Evolutionary conservation across 352 stramenopile species (phyloP).

Genomic region (Thraustotheca clavata): DNA sequence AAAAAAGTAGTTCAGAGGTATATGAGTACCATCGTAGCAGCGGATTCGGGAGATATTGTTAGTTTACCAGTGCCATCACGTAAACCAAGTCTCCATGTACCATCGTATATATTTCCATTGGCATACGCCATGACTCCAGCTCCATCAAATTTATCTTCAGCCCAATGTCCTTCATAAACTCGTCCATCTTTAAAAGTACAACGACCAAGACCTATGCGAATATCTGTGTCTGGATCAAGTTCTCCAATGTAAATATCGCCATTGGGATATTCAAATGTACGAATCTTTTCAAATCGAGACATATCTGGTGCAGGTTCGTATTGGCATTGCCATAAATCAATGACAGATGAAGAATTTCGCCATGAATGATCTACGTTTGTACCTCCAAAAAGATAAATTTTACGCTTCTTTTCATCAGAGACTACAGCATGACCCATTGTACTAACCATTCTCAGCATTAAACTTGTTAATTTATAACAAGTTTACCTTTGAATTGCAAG

Average conservation of each 20-base stretch:
- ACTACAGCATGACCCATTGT: constrained; percentile 40
- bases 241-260: constrained; percentile 66
- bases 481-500: constrained; percentile 29
- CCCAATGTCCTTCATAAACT: constrained; percentile 65
- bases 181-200: constrained; percentile 48
- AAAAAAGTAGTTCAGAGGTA: background rate
- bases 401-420: constrained; percentile 31
- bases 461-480: constrained; percentile 27
- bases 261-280: constrained; percentile 27
- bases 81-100: constrained; percentile 36
- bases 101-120: constrained; percentile 40
- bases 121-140: constrained; percentile 45
- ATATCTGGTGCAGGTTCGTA: constrained; percentile 29
- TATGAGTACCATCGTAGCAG: background rate
- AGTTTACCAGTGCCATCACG: constrained; percentile 35
- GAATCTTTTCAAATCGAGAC: constrained; percentile 5
- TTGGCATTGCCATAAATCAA: constrained; percentile 62
- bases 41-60: background rate
- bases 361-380: constrained; percentile 25
- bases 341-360: constrained; percentile 32
- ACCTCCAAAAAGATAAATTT: constrained; percentile 54
- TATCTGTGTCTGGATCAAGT: constrained; percentile 4
- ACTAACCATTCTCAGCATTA: constrained; percentile 31
- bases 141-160: constrained; percentile 35
- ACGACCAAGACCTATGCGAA: constrained; percentile 49